Conservation (phyloP, 345 rosid species). For the Eucalyptus pauciflora region DNA sequence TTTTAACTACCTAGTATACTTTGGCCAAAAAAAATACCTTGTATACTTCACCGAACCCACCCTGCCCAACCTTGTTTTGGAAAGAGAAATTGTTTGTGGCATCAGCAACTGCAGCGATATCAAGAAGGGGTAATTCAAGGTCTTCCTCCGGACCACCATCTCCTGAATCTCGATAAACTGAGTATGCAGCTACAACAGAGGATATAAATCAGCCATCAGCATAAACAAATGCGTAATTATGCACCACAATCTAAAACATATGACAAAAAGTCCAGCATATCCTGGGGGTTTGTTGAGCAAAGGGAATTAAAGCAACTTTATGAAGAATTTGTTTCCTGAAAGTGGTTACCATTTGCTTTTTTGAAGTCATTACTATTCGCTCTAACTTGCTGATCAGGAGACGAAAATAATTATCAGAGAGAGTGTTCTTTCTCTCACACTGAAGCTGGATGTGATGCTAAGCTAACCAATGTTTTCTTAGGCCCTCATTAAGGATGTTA, state of each 20-base stretch:
- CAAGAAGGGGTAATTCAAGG: neutral
- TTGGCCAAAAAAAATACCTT: neutral
- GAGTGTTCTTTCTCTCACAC: neutral
- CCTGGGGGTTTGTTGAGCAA: no score
- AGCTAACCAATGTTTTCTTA: neutral
- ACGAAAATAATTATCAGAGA: neutral
- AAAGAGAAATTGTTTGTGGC: constrained; percentile 9
- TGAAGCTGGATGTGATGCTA: neutral
- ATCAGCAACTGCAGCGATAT: neutral
- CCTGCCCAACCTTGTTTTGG: constrained; percentile 5
- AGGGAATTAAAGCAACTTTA: neutral
- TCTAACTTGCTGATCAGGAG: neutral
- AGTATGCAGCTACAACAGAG: neutral
- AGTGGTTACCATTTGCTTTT: neutral
- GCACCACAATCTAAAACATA: neutral
- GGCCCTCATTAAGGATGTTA: neutral
- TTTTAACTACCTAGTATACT: neutral
- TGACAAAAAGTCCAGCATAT: no score
- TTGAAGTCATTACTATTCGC: neutral
- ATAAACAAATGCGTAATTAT: neutral
- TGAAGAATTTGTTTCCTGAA: neutral
- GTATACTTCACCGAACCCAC: constrained; percentile 13
- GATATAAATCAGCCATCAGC: neutral
- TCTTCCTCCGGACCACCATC: neutral
- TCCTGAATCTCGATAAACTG: neutral